Percentiles rank a stretch among this genome's conserved stretches.
Conservation (phyloP, 2,329 filamentous ascomycete species). For the Cladosporium sp. region DNA sequence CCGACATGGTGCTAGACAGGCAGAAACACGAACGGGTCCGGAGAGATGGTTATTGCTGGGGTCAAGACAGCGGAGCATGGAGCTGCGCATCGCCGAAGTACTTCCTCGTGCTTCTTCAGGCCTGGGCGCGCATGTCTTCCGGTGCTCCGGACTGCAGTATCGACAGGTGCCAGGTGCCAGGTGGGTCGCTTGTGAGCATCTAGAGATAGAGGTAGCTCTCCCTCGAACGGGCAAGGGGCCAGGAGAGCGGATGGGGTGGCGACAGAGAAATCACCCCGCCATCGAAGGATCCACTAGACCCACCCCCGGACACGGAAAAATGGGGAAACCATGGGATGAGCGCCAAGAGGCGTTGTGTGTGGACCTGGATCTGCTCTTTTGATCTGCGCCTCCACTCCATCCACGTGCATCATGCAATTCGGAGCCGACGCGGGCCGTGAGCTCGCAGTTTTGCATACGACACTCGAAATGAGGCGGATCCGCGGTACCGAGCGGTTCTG, state of each 20-base stretch:
- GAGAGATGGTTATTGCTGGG: background rate
- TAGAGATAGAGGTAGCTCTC: background rate
- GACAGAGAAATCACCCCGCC: background rate
- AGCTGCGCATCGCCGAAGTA: constrained; percentile 1
- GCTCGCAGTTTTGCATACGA: background rate
- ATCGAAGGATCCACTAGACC: background rate
- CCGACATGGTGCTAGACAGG: constrained; percentile 5
- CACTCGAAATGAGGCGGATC: background rate
- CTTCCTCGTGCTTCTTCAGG: background rate
- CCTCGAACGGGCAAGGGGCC: background rate
- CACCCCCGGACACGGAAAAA: background rate
- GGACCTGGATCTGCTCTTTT: background rate
- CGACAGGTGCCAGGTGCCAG: background rate
- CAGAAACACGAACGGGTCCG: background rate
- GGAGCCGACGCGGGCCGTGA: background rate
- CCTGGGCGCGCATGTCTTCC: background rate
- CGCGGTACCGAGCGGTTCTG: background rate
- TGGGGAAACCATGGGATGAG: background rate
- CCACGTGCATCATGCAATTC: background rate
- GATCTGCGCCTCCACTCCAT: background rate
- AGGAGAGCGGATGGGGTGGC: constrained; percentile 1
- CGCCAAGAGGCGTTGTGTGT: background rate
- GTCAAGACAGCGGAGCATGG: background rate
- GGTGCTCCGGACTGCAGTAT: background rate
- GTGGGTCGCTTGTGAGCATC: background rate